Evolutionary conservation across 1,284 basidiomycete genomes (phyloP).

Genomic region (Cutaneotrichosporon sp.): DNA sequence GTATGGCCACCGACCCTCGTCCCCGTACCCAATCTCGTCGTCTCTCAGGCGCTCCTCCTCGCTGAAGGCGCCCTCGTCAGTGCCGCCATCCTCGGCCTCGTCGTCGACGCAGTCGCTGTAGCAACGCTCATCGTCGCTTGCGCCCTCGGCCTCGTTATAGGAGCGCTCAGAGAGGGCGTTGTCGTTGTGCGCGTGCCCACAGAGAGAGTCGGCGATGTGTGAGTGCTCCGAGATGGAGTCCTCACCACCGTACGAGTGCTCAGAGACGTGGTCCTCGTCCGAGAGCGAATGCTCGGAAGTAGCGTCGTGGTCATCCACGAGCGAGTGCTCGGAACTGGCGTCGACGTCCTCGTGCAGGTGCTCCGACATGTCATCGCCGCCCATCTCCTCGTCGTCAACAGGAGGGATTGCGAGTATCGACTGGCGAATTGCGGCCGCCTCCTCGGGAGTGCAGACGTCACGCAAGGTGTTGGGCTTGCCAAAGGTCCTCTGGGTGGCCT

Average conservation of each 20-base stretch:
- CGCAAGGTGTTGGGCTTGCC: background rate
- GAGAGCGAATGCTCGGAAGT: no score
- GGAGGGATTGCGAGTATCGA: background rate
- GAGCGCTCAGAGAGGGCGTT: no score
- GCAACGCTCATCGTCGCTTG: background rate
- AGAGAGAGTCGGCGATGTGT: no score
- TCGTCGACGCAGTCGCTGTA: background rate
- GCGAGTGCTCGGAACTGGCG: no score
- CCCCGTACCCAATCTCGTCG: background rate
- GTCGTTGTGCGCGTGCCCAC: no score
- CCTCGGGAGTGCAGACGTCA: background rate
- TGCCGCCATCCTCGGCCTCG: background rate
- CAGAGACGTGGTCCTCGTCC: no score
- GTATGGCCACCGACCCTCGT: background rate
- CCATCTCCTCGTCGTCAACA: background rate
- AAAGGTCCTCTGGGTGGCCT: background rate
- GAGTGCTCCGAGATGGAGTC: no score
- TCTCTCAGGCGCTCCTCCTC: background rate
- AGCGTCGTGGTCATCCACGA: no score
- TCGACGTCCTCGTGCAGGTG: no score
- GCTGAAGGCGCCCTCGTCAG: background rate
- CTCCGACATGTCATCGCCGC: background rate
- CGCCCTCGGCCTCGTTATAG: background rate
- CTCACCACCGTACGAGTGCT: no score
- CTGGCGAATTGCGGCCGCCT: background rate